phyloP scores from a whole-genome alignment of 257 asterid species.

The Thymus quinquecostatus region DNA sequence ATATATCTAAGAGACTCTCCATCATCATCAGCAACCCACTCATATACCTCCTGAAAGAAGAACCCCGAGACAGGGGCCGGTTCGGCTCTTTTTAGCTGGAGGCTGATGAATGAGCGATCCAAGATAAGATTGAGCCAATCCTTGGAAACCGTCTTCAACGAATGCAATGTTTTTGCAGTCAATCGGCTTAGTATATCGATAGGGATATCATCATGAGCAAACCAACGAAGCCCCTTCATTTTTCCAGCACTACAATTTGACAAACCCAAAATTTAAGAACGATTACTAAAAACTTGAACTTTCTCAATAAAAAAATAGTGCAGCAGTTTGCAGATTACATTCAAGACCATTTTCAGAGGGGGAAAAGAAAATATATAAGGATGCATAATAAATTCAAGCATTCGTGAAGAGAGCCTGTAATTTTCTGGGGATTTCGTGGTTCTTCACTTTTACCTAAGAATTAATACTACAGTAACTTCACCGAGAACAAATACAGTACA shows the following conservation, averaged over 20 bases:
- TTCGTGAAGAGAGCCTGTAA: too few species aligned
- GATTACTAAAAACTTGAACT: background rate
- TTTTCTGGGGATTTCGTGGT: too few species aligned
- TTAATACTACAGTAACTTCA: too few species aligned
- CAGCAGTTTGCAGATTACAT: background rate
- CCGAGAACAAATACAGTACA: too few species aligned
- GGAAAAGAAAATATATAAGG: too few species aligned
- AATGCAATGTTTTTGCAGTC: constrained; percentile 46
- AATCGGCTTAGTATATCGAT: constrained; percentile 46
- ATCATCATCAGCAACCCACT: constrained; percentile 41
- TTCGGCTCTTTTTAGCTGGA: constrained; percentile 46
- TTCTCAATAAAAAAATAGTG: background rate
- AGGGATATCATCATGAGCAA: constrained; percentile 42
- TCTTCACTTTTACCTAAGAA: too few species aligned
- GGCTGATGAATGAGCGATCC: constrained; percentile 44
- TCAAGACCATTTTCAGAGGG: background rate
- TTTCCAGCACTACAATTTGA: background rate
- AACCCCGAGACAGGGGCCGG: constrained; percentile 50
- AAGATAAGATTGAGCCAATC: constrained; percentile 59
- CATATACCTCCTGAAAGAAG: constrained; percentile 60
- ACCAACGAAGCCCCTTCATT: constrained; percentile 40
- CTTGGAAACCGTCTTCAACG: constrained; percentile 55
- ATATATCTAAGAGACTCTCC: constrained; percentile 48
- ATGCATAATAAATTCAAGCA: too few species aligned
- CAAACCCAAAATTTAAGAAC: background rate